phyloP scores from a whole-genome alignment of 441 rosid genomes.

The Syzygium syzygioides region DNA sequence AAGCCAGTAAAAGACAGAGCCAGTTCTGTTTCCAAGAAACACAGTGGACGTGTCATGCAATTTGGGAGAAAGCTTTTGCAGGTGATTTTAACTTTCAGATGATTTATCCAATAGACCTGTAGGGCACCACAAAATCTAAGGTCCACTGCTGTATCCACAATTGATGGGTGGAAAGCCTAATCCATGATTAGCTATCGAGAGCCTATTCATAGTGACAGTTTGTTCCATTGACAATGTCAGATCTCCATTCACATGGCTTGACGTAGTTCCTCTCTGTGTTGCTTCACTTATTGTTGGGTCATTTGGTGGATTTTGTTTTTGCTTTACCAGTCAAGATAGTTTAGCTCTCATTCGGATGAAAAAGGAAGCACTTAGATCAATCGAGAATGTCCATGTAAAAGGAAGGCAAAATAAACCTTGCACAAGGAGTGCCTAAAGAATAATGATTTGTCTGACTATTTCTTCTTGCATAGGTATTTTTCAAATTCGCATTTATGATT shows the following conservation, averaged over 20 bases:
- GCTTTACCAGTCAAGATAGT: not conserved
- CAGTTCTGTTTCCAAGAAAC: conserved; percentile 17
- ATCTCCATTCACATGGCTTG: not conserved
- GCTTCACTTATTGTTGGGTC: not conserved
- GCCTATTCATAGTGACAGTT: not conserved
- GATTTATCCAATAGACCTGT: not conserved
- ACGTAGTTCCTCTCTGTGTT: not conserved
- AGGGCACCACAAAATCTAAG: not conserved
- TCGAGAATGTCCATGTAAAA: not conserved
- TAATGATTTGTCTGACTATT: not conserved
- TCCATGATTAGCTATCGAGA: not conserved
- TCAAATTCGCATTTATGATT: not conserved
- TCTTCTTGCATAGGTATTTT: not conserved
- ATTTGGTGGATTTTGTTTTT: not conserved
- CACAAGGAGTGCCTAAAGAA: not conserved
- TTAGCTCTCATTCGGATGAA: not conserved
- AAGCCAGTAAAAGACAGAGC: conserved; percentile 18
- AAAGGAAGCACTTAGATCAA: not conserved
- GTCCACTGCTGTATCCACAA: not conserved
- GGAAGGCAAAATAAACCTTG: not conserved
- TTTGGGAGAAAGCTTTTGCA: conserved; percentile 58
- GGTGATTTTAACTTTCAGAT: conserved; percentile 26
- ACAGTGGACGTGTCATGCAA: conserved; percentile 32
- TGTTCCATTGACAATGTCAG: not conserved
- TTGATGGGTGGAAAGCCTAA: not conserved